Conservation (phyloP, 495 filamentous ascomycete genomes). For the Parathielavia appendiculata region DNA sequence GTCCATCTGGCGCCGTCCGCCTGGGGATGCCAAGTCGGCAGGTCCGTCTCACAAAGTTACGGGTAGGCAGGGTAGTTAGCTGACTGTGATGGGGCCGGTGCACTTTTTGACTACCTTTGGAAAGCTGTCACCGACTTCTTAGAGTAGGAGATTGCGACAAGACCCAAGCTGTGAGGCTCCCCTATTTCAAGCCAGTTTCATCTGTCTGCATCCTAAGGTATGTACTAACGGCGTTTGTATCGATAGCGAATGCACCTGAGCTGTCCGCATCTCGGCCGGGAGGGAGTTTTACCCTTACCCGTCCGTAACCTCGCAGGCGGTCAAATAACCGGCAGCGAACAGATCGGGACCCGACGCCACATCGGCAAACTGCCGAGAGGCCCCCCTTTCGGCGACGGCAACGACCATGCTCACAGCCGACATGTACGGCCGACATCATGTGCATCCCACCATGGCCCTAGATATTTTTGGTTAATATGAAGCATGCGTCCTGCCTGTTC, state of each 20-base stretch:
- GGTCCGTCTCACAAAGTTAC: constrained; percentile 1
- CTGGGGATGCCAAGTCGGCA: constrained; percentile 6
- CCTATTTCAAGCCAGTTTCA: neutral
- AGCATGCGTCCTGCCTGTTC: neutral
- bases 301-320: neutral
- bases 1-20: constrained; percentile 2
- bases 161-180: neutral
- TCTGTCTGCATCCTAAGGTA: no score
- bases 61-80: no score
- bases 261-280: constrained; percentile 15
- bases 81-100: no score
- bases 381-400: neutral
- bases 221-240: no score
- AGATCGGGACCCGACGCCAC: constrained; percentile 4
- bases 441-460: neutral
- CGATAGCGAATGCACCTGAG: neutral
- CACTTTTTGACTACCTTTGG: neutral
- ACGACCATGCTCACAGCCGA: constrained; percentile 4
- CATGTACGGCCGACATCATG: neutral
- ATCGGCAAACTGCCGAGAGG: constrained; percentile 11
- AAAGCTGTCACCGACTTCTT: neutral
- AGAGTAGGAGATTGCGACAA: no score
- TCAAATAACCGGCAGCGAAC: neutral
- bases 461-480: neutral
- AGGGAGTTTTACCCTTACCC: neutral